Evolutionary conservation across 2,329 filamentous ascomycete species (phyloP).

Genomic region (Aureobasidium sp.): DNA sequence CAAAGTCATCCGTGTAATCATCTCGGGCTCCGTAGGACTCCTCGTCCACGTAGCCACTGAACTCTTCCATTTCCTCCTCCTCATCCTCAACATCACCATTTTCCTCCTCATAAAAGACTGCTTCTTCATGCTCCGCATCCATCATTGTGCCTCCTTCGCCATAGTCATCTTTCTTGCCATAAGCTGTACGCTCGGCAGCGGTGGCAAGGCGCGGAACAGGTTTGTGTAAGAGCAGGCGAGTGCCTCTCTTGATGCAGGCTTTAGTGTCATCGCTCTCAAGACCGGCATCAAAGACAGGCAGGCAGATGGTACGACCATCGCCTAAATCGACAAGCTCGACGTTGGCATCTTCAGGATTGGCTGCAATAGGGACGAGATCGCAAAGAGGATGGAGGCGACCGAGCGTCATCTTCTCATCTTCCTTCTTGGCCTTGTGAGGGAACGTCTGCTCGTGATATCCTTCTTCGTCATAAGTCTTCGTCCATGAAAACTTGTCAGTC

Average conservation of each 20-base stretch:
- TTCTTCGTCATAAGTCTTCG: slow-evolving; percentile 10
- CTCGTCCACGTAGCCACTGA: background rate
- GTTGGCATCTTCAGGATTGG: background rate
- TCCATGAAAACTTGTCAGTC: background rate
- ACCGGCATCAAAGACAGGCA: background rate
- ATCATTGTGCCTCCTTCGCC: slow-evolving; percentile 2
- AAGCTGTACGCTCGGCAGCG: background rate
- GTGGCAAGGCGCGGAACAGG: background rate
- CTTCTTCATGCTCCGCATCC: background rate
- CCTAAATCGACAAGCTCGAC: slow-evolving; percentile 13
- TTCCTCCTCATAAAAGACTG: background rate
- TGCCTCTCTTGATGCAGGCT: background rate
- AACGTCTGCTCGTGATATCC: slow-evolving; percentile 5
- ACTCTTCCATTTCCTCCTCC: slow-evolving; percentile 1
- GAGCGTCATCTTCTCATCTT: background rate
- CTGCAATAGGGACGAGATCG: background rate
- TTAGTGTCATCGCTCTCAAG: background rate
- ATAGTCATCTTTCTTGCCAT: background rate
- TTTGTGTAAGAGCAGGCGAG: background rate
- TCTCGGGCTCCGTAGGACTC: background rate
- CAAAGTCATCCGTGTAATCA: background rate
- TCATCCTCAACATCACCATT: background rate
- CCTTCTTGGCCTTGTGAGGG: background rate
- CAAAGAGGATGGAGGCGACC: slow-evolving; percentile 13
- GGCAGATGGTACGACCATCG: background rate